These are phyloP conservation scores for Pleurotus djamor DNA, from an alignment of 768 basidiomycete genomes.

Conservation along the genomic window DNA sequence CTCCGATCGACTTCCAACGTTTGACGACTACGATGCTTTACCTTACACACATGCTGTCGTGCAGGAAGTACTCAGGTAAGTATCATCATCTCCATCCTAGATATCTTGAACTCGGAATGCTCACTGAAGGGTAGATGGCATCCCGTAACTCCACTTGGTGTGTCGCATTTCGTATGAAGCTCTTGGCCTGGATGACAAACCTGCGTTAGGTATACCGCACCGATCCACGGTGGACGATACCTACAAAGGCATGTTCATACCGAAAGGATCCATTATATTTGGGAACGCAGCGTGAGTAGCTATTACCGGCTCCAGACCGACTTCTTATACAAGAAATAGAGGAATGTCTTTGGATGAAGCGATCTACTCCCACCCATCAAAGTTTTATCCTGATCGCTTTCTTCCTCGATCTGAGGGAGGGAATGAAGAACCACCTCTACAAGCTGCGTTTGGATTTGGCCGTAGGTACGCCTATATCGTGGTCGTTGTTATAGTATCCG, in stretches of 20 bases:
- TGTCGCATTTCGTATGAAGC: conserved; percentile 10
- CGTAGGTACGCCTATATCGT: conserved; percentile 7
- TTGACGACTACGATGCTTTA: conserved; percentile 39
- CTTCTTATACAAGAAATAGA: too few relatives aligned
- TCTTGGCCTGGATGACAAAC: conserved; percentile 6
- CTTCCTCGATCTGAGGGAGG: conserved; percentile 7
- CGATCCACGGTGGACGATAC: conserved; percentile 12
- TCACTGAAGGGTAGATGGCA: conserved; percentile 34
- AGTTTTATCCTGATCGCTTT: conserved; percentile 3
- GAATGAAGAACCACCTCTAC: conserved; percentile 7
- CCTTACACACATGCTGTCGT: conserved; percentile 46
- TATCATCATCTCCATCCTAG: not conserved
- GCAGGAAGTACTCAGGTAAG: conserved; percentile 46
- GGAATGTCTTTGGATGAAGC: not conserved
- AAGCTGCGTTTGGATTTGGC: conserved; percentile 12
- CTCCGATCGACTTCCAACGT: conserved; percentile 41
- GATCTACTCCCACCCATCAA: not conserved
- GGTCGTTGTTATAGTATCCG: not conserved
- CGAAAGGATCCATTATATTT: conserved; percentile 14
- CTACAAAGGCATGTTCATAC: conserved; percentile 18
- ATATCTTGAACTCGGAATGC: not conserved
- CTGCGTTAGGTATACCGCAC: not conserved
- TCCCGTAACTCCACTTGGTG: conserved; percentile 39
- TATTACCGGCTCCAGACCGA: too few relatives aligned
- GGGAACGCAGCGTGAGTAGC: conserved; percentile 8